A percentile compares a stretch with the other conserved stretches of the same genome.
Evolutionary conservation across 176 grass and related monocot genomes (phyloP).

Genomic region (Pharus latifolius): DNA sequence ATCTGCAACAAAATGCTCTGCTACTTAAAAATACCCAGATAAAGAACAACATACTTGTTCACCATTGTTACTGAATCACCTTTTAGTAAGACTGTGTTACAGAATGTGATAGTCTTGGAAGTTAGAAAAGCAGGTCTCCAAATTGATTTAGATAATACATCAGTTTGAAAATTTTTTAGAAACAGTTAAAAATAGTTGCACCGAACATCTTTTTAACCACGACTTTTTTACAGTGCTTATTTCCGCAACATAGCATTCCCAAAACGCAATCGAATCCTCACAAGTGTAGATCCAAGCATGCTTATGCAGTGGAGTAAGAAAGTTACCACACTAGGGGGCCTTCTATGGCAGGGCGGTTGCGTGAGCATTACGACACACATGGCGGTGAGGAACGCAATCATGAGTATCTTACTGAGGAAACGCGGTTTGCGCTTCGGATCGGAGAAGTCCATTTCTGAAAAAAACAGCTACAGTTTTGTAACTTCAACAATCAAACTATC

Average conservation of each 20-base stretch:
- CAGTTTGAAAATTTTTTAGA: too few relatives aligned
- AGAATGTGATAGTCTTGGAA: too few relatives aligned
- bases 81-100: neutral
- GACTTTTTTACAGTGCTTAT: too few relatives aligned
- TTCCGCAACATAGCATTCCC: too few relatives aligned
- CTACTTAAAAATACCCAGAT: neutral
- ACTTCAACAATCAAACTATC: neutral
- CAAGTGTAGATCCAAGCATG: neutral
- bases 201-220: too few relatives aligned
- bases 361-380: constrained; percentile 83
- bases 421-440: constrained; percentile 71
- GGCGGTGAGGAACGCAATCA: constrained; percentile 47
- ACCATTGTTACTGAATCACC: neutral
- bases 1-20: neutral
- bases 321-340: constrained; percentile 41
- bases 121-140: too few relatives aligned
- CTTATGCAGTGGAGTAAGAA: neutral
- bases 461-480: neutral
- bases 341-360: constrained; percentile 59
- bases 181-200: too few relatives aligned
- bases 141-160: too few relatives aligned
- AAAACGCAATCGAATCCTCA: neutral
- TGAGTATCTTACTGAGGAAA: constrained; percentile 60
- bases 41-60: neutral
- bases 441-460: constrained; percentile 68